phyloP scores from a whole-genome alignment of 768 basidiomycete genomes.

The Hirschioporus abietinus region DNA sequence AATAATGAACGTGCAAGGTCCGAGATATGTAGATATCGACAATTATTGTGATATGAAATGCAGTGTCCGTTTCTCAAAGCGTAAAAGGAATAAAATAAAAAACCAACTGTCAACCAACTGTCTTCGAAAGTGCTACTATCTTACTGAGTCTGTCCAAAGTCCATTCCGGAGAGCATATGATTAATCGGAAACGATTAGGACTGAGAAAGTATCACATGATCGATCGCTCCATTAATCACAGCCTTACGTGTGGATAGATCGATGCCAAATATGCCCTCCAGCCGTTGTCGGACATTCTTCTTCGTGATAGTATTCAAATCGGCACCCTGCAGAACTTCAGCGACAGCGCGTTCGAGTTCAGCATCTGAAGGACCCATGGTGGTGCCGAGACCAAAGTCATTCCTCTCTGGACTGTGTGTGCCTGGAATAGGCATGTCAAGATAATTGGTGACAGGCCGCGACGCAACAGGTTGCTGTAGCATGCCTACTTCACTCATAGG shows the following conservation, averaged over 20 bases:
- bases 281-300: constrained; percentile 75
- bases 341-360: constrained; percentile 72
- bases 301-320: constrained; percentile 92
- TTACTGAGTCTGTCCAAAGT: not conserved
- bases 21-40: constrained; percentile 1
- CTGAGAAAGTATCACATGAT: constrained; percentile 58
- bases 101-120: constrained; percentile 1
- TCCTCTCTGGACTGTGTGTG: constrained; percentile 46
- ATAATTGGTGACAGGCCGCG: constrained; percentile 71
- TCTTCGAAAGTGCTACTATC: not conserved
- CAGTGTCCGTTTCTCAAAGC: not conserved
- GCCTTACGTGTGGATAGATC: constrained; percentile 68
- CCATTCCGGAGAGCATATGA: not conserved
- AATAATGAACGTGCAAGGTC: not conserved
- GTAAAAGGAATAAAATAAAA: not conserved
- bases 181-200: constrained; percentile 1
- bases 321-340: constrained; percentile 65
- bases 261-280: constrained; percentile 80
- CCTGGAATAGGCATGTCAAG: constrained; percentile 64
- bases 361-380: constrained; percentile 47
- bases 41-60: not conserved
- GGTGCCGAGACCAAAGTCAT: constrained; percentile 35
- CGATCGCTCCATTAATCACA: constrained; percentile 74
- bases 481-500: constrained; percentile 29
- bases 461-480: constrained; percentile 58